Evolutionary conservation across 1,284 basidiomycete genomes (phyloP).

Genomic region (Ceraceosorus bombacis): DNA sequence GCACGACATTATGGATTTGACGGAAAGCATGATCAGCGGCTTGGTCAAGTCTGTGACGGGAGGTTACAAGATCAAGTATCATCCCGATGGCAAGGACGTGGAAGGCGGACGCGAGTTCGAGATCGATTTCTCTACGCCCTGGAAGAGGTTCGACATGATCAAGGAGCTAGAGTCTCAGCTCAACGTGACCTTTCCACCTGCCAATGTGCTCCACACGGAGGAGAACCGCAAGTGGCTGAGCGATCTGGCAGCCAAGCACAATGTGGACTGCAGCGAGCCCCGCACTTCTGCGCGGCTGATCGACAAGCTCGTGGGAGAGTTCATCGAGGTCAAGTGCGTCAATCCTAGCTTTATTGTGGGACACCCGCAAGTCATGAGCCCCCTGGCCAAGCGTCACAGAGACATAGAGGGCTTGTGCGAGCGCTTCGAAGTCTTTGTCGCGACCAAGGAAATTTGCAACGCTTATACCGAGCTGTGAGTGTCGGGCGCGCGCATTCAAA

Average conservation of each 20-base stretch:
- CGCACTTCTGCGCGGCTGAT: slow-evolving; percentile 89
- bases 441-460: slow-evolving; percentile 78
- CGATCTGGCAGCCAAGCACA: slow-evolving; percentile 71
- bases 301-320: slow-evolving; percentile 96
- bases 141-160: slow-evolving; percentile 98
- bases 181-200: slow-evolving; percentile 82
- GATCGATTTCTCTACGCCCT: slow-evolving; percentile 87
- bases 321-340: slow-evolving; percentile 91
- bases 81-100: slow-evolving; percentile 81
- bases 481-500: slow-evolving; percentile 54
- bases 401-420: slow-evolving; percentile 71
- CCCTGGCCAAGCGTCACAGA: slow-evolving; percentile 61
- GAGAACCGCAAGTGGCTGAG: slow-evolving; percentile 83
- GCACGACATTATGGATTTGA: slow-evolving; percentile 98
- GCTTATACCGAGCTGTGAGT: slow-evolving; percentile 90
- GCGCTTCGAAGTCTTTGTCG: slow-evolving; percentile 97
- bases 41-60: slow-evolving; percentile 80
- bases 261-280: slow-evolving; percentile 94
- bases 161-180: slow-evolving; percentile 90
- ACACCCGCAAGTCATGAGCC: slow-evolving; percentile 99
- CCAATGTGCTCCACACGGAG: slow-evolving; percentile 78
- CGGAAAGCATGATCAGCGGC: slow-evolving; percentile 82
- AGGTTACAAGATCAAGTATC: slow-evolving; percentile 77
- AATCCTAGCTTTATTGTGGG: slow-evolving; percentile 92
- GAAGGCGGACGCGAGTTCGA: slow-evolving; percentile 60